These are phyloP conservation scores for Deinandra increscens DNA, from an alignment of 129 eudicot genomes.

Conservation along the genomic window DNA sequence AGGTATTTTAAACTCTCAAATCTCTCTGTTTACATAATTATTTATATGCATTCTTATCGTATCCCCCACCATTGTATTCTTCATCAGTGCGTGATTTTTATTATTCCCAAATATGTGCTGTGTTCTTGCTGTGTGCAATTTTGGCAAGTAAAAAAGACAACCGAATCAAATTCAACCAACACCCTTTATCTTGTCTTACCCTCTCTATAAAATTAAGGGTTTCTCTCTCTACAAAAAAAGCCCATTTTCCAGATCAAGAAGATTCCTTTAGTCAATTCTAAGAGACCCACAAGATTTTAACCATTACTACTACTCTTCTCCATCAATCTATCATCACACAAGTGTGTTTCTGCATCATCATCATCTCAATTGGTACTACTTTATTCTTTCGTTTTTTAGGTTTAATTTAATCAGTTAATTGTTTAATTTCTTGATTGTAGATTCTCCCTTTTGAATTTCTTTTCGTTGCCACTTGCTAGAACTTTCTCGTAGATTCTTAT, in stretches of 20 bases:
- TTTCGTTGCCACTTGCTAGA: not conserved
- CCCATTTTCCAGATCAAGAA: conserved; percentile 27
- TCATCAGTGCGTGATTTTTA: not conserved
- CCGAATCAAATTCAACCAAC: conserved; percentile 11
- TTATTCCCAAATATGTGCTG: not conserved
- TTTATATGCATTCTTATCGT: not conserved
- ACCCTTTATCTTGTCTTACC: conserved; percentile 15
- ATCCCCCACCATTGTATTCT: not conserved
- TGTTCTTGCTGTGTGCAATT: conserved; percentile 27
- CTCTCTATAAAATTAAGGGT: not conserved
- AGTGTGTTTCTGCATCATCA: conserved; percentile 2
- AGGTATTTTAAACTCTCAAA: conserved; percentile 13
- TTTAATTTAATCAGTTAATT: not conserved
- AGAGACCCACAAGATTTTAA: conserved; percentile 35
- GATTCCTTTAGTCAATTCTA: conserved; percentile 26
- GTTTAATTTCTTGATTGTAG: conserved; percentile 11
- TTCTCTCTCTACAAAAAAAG: not conserved
- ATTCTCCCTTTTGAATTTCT: conserved; percentile 19
- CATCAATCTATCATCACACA: conserved; percentile 17
- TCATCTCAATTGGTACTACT: conserved; percentile 16
- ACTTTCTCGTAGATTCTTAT: not conserved
- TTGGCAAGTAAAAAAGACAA: conserved; percentile 9
- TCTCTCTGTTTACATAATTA: not conserved
- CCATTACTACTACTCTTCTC: conserved; percentile 10
- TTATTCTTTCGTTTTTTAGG: conserved; percentile 2